Evolutionary conservation across 164 flowering plant genomes (phyloP), one percentile per base, ranked within the genome.

Genomic region (Tetrastigma voinierianum): DNA sequence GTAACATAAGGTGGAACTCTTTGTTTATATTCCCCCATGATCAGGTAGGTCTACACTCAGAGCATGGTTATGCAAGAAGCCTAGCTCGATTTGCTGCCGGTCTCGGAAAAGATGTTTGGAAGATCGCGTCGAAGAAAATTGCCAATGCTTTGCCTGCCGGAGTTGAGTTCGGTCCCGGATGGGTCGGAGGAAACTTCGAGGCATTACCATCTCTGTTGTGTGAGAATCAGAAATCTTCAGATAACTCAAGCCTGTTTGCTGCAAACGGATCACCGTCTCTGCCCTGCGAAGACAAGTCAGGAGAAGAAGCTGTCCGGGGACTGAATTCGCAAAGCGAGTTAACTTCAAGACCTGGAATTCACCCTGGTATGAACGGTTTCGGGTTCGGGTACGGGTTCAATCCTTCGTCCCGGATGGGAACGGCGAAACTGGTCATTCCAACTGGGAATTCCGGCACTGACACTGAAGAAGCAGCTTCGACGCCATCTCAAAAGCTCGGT

Each of bases 51-150:
- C 65, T 86, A 46, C 82, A 80, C 24, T 11, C 71, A 13, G 89
- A 89, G 65, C 82, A 83, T 68, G 85, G 88, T 23, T 92, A 92
- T 74, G 87, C 95, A 10, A 81, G 88, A 70, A 95, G 99, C 75
- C 64, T 95, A 32, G 90, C 95, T 57, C 84, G 88, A 12, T 95
- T 84, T 83, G 93, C 96, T 61, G 94, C 90, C 43, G 78, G 78
- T 73, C 86, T 90, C 70, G 99, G 99, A 20, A 91, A 96, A 32
- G 74, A 72, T 66, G 95, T 81, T 45, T 86, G 96, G 97, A 79
- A 80, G 69, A 72, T 89, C 24, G 96, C 95, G 54, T 82, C 90
- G 9, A 82, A 75, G 84, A 95, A 85, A 72, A 84, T 89, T 43
- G 78, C 69, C 51, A 66, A 73, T 21, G 79, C 72, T 53, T 79